Percentiles rank a stretch among this genome's conserved stretches.
These are phyloP conservation scores for Heterobasidion annosum DNA, from an alignment of 1,284 basidiomycete species.

Conservation along the genomic window DNA sequence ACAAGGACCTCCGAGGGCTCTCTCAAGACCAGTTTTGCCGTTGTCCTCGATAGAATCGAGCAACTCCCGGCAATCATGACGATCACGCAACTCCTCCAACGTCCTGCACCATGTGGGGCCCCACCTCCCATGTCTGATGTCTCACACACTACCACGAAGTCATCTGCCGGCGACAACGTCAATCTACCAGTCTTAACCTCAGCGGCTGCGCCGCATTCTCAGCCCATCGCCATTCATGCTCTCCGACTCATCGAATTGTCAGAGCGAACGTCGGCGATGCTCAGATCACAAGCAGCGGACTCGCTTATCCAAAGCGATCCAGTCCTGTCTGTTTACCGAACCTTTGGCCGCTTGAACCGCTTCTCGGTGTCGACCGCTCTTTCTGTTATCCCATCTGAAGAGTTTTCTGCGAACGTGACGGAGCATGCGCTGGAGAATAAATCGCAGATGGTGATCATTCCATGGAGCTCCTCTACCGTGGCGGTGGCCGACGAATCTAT, in stretches of 20 bases:
- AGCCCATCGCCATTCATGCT: constrained; percentile 32
- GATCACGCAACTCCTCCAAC: constrained; percentile 49
- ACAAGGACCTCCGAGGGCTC: constrained; percentile 20
- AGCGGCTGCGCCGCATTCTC: neutral
- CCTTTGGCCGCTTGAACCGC: constrained; percentile 71
- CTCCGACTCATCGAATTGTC: constrained; percentile 87
- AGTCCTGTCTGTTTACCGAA: constrained; percentile 72
- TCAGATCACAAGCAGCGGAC: constrained; percentile 71
- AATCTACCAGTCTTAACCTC: neutral
- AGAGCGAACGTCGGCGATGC: constrained; percentile 78
- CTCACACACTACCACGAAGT: constrained; percentile 4
- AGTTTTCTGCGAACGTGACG: constrained; percentile 63
- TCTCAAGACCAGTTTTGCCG: constrained; percentile 54
- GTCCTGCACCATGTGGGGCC: constrained; percentile 8
- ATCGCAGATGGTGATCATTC: constrained; percentile 74
- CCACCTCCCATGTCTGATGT: neutral
- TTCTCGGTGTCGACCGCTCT: constrained; percentile 64
- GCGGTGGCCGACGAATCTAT: constrained; percentile 23
- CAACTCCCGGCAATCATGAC: constrained; percentile 71
- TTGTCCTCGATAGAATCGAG: constrained; percentile 84
- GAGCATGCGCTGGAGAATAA: constrained; percentile 48
- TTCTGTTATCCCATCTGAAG: constrained; percentile 55
- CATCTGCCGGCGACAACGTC: constrained; percentile 14
- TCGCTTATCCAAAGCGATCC: constrained; percentile 70
- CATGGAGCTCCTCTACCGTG: constrained; percentile 45